A percentile compares a stretch with the other conserved stretches of the same genome.
phyloP scores from a whole-genome alignment of 306 rosid genomes.

The Hylodesmum podocarpum region DNA sequence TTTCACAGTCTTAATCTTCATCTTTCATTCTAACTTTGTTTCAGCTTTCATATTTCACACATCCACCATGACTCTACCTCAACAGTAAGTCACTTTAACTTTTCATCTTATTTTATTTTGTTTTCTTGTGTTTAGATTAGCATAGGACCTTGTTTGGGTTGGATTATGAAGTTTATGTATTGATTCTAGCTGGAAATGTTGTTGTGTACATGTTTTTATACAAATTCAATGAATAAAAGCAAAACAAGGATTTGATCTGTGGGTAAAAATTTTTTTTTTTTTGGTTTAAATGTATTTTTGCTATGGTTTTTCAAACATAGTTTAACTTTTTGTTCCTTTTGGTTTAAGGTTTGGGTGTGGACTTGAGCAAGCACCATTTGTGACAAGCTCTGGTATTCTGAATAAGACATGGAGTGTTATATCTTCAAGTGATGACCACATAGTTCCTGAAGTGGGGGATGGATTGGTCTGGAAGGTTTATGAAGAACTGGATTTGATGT shows the following conservation, averaged over 20 bases:
- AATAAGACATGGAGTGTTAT: conserved; percentile 34
- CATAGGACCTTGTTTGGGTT: neutral
- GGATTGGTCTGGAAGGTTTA: neutral
- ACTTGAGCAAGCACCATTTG: conserved; percentile 30
- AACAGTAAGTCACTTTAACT: neutral
- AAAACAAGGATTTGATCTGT: too few species aligned
- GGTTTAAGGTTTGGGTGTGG: conserved; percentile 62
- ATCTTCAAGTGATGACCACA: neutral
- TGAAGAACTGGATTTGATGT: neutral
- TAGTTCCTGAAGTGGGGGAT: neutral
- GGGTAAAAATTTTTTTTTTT: too few species aligned
- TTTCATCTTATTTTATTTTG: neutral
- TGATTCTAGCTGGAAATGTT: too few species aligned
- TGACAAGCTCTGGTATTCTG: conserved; percentile 39
- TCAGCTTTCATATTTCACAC: neutral
- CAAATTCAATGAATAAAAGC: too few species aligned
- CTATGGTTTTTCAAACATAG: too few species aligned
- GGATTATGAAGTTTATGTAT: too few species aligned
- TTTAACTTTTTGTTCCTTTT: too few species aligned
- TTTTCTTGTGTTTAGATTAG: neutral
- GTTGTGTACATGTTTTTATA: too few species aligned
- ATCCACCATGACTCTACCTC: conserved; percentile 10
- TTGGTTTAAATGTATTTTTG: too few species aligned
- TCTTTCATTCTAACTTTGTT: neutral
- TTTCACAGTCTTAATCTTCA: neutral